Base-by-base conservation (phyloP, 495 filamentous ascomycete species). In the Aspergillus sclerotioniger region DNA sequence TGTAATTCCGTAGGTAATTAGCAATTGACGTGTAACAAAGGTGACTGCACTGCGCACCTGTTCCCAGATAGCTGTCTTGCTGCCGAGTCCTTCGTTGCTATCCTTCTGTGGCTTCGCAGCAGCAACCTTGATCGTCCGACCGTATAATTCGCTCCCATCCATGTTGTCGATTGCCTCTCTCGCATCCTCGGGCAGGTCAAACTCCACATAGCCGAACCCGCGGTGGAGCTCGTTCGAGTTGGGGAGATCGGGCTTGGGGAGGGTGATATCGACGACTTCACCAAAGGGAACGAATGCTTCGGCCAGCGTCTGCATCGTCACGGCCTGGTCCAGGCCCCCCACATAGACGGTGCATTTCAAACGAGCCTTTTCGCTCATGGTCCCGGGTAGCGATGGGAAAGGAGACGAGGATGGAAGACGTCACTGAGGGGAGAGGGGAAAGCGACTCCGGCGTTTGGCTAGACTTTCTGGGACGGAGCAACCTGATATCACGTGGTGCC, bases 81-180 rank as follows among this genome's bases (percentile, higher is more conserved):
- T 91, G 31, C 93, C 92, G 10, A 99, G 68, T 13, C 91, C 90
- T 65, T 93, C 89, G 53, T 88, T 89, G 49, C 81, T 82, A 51
- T 93, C 91, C 80, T 96, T 96, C 60, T 92, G 91, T 25, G 92
- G 86, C 73, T 96, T 99, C 28, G 95, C 94, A 35, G 86, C 81
- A 13, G 90, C 90, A 16, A 98, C 94, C 70, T 90, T 96, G 71
- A 99, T 87, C 3, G 94, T 89, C 31, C 90, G 82, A 2, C 93
- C 95, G 68, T 90, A 97, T n/a, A 99, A 80, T 77, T 96, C 92
- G 58, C 91, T 87, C 67, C 95, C 91, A 65, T 99, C 90, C 95
- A 98, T 97, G 72, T 99, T 99, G 80, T 98, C 91, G 67, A 99
- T 96, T 37, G 94, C 94, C 72, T 97, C 94, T 58, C 86, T 87